These are phyloP conservation scores for Penicillium simplicissimum DNA, from an alignment of 495 filamentous ascomycete species.

Conservation along the genomic window DNA sequence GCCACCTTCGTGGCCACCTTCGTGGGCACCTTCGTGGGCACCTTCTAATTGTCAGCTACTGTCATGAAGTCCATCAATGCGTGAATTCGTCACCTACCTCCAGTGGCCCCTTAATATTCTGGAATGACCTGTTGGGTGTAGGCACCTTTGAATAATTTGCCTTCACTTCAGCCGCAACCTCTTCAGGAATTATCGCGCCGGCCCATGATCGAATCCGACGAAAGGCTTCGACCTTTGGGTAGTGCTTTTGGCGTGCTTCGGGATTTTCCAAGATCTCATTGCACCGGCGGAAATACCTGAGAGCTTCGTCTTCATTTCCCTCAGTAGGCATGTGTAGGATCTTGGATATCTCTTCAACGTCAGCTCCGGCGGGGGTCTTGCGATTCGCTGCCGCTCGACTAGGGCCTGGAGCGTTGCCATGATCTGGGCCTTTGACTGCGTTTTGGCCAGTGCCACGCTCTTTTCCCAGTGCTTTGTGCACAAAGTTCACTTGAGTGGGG, in stretches of 20 bases:
- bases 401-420: background rate
- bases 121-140: background rate
- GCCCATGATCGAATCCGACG: constrained; percentile 19
- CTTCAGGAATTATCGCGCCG: constrained; percentile 1
- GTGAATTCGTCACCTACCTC: background rate
- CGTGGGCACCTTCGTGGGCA: too few species aligned
- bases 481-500: background rate
- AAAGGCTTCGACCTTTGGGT: constrained; percentile 10
- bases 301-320: background rate
- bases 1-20: too few species aligned
- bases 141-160: background rate
- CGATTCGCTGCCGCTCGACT: background rate
- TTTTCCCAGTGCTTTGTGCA: background rate
- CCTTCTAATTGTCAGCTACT: too few species aligned
- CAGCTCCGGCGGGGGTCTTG: background rate
- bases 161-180: background rate
- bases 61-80: too few species aligned
- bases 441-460: background rate
- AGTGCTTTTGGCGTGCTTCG: constrained; percentile 1
- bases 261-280: constrained; percentile 1
- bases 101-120: background rate
- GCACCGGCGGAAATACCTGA: background rate
- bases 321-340: background rate
- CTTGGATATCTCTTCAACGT: background rate
- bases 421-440: background rate